These are phyloP conservation scores for Paramarasmius palmivorus DNA, from an alignment of 1,284 basidiomycete species.

Conservation along the genomic window DNA sequence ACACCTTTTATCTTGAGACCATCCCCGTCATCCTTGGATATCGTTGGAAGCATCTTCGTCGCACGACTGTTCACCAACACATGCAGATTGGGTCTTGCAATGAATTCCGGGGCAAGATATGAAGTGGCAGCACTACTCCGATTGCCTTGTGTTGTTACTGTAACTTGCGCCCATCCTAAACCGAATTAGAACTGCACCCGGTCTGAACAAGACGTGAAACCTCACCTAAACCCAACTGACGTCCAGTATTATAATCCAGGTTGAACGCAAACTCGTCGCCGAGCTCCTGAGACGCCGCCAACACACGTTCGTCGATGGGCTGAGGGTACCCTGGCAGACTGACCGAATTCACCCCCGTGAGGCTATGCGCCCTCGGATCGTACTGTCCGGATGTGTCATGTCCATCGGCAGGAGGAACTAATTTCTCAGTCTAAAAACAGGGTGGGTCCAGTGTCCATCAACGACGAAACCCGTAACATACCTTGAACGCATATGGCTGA, in stretches of 20 bases:
- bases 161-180: constrained; percentile 35
- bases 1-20: constrained; percentile 31
- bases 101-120: constrained; percentile 6
- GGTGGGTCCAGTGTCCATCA: too few species aligned
- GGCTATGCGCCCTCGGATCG: constrained; percentile 30
- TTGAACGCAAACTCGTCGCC: constrained; percentile 36
- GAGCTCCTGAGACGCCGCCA: constrained; percentile 31
- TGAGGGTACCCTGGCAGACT: constrained; percentile 33
- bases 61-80: constrained; percentile 18
- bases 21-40: too few species aligned
- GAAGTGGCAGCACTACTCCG: constrained; percentile 7
- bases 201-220: not conserved
- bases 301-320: constrained; percentile 31
- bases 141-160: constrained; percentile 13
- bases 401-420: constrained; percentile 27
- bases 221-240: constrained; percentile 37
- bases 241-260: constrained; percentile 37
- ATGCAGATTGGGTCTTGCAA: constrained; percentile 19
- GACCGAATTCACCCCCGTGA: constrained; percentile 29
- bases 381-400: constrained; percentile 31
- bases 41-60: constrained; percentile 9
- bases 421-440: constrained; percentile 25
- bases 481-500: too few species aligned
- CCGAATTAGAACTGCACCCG: not conserved
- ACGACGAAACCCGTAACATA: too few species aligned